These are phyloP conservation scores for Ophiostoma quercus DNA, from an alignment of 2,329 filamentous ascomycete genomes.

Conservation along the genomic window DNA sequence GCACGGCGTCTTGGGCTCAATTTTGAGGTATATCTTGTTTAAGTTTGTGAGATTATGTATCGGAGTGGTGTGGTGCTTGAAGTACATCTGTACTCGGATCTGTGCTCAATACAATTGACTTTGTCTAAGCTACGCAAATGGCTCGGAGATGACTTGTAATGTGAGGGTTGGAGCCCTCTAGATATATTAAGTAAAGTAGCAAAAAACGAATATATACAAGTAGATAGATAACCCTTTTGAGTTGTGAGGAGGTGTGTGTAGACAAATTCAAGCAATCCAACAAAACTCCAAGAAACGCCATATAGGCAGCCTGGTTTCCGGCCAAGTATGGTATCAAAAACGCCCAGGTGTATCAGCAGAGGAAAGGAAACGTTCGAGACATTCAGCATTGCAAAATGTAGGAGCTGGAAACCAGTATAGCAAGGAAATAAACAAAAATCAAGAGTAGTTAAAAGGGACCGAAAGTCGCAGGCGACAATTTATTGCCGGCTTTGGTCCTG, in stretches of 20 bases:
- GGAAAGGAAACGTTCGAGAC: constrained; percentile 1
- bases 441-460: neutral
- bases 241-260: constrained; percentile 18
- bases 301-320: constrained; percentile 13
- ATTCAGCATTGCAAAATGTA: neutral
- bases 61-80: neutral
- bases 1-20: constrained; percentile 17
- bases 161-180: neutral
- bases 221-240: constrained; percentile 3
- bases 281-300: constrained; percentile 5
- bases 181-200: neutral
- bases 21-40: neutral
- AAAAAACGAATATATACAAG: neutral
- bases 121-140: neutral
- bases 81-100: neutral
- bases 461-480: neutral
- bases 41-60: neutral
- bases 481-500: constrained; percentile 6
- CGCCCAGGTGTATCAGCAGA: neutral
- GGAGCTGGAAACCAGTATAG: neutral
- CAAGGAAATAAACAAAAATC: neutral
- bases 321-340: constrained; percentile 18
- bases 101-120: neutral
- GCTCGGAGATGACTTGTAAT: neutral
- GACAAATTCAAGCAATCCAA: constrained; percentile 9